phyloP scores from a whole-genome alignment of 805 yeast species.

The Hanseniaspora vineae region DNA sequence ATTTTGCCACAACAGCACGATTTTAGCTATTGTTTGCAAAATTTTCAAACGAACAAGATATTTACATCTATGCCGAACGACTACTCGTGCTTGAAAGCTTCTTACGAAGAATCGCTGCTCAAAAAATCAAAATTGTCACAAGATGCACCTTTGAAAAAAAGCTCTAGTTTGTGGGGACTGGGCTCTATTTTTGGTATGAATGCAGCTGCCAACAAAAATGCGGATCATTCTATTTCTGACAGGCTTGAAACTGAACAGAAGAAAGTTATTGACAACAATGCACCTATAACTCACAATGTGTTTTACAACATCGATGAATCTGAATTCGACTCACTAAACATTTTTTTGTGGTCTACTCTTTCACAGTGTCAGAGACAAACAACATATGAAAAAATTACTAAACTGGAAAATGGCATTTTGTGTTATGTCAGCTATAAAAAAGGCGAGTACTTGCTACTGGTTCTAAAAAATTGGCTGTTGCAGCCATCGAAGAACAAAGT shows the following conservation, averaged over 20 bases:
- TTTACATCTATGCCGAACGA: neutral
- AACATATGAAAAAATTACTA: slow-evolving; percentile 18
- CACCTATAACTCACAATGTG: neutral
- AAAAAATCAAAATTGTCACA: too few relatives aligned
- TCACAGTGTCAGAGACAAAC: neutral
- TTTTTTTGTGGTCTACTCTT: neutral
- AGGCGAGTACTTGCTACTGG: slow-evolving; percentile 7
- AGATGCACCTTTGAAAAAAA: neutral
- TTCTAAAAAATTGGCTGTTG: slow-evolving; percentile 21
- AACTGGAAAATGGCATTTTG: slow-evolving; percentile 20
- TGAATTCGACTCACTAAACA: neutral
- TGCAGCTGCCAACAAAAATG: neutral
- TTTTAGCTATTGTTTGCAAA: neutral
- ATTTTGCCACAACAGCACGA: neutral
- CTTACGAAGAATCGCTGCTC: too few relatives aligned
- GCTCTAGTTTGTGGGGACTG: neutral
- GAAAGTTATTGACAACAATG: neutral
- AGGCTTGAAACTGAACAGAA: too few relatives aligned
- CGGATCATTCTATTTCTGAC: too few relatives aligned
- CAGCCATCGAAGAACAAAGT: too few relatives aligned
- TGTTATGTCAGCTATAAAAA: slow-evolving; percentile 17
- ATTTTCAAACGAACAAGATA: neutral
- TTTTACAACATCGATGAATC: neutral
- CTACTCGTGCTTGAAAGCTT: too few relatives aligned
- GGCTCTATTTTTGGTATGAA: neutral